These are phyloP conservation scores for Kockiozyma suomiensis DNA, from an alignment of 805 yeast species.

Conservation along the genomic window DNA sequence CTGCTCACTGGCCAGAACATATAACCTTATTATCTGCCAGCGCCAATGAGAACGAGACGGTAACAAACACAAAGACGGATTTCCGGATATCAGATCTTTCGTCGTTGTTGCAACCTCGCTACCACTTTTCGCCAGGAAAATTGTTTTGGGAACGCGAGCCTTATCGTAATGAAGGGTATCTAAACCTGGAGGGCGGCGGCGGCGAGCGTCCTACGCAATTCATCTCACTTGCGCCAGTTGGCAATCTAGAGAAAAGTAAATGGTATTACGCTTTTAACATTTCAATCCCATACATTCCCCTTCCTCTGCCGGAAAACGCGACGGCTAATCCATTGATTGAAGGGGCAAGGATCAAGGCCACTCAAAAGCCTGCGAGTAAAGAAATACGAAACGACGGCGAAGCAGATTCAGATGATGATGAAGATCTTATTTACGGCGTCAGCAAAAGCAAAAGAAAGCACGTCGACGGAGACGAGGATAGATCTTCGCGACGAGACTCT, in stretches of 20 bases:
- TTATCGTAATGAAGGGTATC: constrained; percentile 22
- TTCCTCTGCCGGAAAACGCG: constrained; percentile 37
- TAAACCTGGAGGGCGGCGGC: constrained; percentile 6
- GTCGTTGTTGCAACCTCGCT: constrained; percentile 30
- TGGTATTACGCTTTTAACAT: constrained; percentile 79
- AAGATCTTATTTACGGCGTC: constrained; percentile 15
- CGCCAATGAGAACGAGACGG: constrained; percentile 10
- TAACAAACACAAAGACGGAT: constrained; percentile 12
- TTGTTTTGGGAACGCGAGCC: constrained; percentile 38
- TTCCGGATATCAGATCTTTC: constrained; percentile 23
- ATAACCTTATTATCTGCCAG: constrained; percentile 27
- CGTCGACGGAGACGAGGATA: constrained; percentile 9
- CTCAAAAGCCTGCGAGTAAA: background rate
- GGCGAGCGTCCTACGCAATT: constrained; percentile 54
- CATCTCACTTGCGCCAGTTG: constrained; percentile 64
- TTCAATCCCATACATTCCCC: constrained; percentile 37
- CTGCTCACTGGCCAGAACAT: constrained; percentile 34
- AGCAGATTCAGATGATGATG: constrained; percentile 2
- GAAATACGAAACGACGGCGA: background rate
- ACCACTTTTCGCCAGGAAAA: constrained; percentile 32
- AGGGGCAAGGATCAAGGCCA: constrained; percentile 13
- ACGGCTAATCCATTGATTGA: constrained; percentile 43
- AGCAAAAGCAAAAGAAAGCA: constrained; percentile 7
- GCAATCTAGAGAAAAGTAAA: constrained; percentile 50
- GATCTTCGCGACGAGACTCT: background rate